Evolutionary conservation across 2,329 filamentous ascomycete genomes (phyloP).

Genomic region (Pseudogymnoascus destructans): DNA sequence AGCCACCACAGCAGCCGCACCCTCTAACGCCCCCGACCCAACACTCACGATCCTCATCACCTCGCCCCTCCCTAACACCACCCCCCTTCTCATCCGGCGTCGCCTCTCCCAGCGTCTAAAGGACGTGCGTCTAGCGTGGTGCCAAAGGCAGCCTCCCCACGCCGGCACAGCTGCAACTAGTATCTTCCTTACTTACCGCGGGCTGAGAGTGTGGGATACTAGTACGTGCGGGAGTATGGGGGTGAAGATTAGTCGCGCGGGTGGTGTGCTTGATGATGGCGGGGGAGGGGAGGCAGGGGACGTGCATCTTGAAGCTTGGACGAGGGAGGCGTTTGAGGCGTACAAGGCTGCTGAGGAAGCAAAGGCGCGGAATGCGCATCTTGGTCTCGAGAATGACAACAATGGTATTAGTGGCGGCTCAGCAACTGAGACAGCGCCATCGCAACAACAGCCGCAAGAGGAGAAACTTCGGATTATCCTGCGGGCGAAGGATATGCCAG

Average conservation of each 20-base stretch:
- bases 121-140: constrained; percentile 58
- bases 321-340: constrained; percentile 44
- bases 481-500: constrained; percentile 38
- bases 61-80: constrained; percentile 49
- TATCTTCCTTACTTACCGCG: constrained; percentile 70
- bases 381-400: not conserved
- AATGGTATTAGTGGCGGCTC: not conserved
- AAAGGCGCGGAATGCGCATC: not conserved
- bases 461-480: constrained; percentile 38
- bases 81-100: constrained; percentile 48
- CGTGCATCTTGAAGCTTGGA: constrained; percentile 70
- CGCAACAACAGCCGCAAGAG: constrained; percentile 12
- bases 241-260: constrained; percentile 35
- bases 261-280: constrained; percentile 28
- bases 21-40: constrained; percentile 28
- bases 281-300: constrained; percentile 39
- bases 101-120: constrained; percentile 54
- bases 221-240: constrained; percentile 60
- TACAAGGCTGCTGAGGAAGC: constrained; percentile 12
- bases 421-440: constrained; percentile 16
- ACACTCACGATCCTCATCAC: constrained; percentile 53
- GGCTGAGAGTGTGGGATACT: constrained; percentile 58
- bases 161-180: constrained; percentile 32
- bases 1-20: not conserved
- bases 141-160: constrained; percentile 27